phyloP scores from a whole-genome alignment of 106 monocot species.

The Dioscorea zingiberensis region DNA sequence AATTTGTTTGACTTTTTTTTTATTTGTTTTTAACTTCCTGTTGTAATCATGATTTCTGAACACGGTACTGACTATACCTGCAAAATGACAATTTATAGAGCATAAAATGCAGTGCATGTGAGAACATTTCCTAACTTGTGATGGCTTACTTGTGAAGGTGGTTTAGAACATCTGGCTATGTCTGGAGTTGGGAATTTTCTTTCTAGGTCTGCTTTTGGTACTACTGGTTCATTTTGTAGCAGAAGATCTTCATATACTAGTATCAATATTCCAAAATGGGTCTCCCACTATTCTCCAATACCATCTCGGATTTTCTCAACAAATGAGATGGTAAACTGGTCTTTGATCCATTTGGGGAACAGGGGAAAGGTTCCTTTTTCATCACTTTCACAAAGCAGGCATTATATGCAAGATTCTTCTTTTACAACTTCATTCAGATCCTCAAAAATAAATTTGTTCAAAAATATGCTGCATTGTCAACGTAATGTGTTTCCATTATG shows the following conservation, averaged over 20 bases:
- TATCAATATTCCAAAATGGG: constrained; percentile 11
- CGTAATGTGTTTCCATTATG: constrained; percentile 3
- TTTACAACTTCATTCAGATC: constrained; percentile 5
- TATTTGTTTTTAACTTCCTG: no score
- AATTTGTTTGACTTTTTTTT: neutral
- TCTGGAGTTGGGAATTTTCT: constrained; percentile 13
- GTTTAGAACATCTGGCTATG: constrained; percentile 12
- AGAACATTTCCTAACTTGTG: no score
- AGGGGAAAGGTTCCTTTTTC: constrained; percentile 9
- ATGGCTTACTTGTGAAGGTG: no score
- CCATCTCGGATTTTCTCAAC: constrained; percentile 4
- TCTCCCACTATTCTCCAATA: constrained; percentile 5
- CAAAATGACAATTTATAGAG: no score
- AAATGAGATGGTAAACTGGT: constrained; percentile 2
- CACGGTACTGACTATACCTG: no score
- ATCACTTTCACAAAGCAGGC: neutral
- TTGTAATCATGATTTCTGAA: no score
- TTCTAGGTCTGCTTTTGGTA: constrained; percentile 7
- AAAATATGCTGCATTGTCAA: constrained; percentile 10
- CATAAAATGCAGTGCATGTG: no score
- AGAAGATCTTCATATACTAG: constrained; percentile 4
- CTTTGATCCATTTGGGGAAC: constrained; percentile 6
- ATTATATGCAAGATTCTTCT: constrained; percentile 6
- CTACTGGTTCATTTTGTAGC: constrained; percentile 8
- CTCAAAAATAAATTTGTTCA: constrained; percentile 5